A percentile compares a stretch with the other conserved stretches of the same genome.
These are phyloP conservation scores for Domatiomyces globalis DNA, from an alignment of 2,329 filamentous ascomycete species.

Conservation along the genomic window DNA sequence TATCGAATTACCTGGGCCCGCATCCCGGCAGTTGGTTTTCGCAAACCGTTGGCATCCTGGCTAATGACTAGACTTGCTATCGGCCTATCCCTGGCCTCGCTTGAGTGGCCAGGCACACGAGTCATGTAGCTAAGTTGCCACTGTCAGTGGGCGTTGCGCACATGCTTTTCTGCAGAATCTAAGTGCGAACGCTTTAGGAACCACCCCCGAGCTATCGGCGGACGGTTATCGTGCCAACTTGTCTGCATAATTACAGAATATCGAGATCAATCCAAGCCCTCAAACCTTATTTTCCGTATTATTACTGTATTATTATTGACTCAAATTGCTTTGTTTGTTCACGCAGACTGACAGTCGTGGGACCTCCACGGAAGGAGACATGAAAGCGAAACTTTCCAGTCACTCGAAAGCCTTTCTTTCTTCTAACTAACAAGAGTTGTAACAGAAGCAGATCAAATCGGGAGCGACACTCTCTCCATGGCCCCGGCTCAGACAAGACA, in stretches of 20 bases:
- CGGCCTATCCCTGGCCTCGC: neutral
- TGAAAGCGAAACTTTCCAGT: too few species aligned
- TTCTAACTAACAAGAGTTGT: too few species aligned
- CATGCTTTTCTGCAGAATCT: neutral
- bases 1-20: too few species aligned
- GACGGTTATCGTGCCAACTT: neutral
- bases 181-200: neutral
- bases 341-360: neutral
- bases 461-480: too few species aligned
- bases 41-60: neutral
- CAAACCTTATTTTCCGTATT: neutral
- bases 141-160: neutral
- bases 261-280: neutral
- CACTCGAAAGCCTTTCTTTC: too few species aligned
- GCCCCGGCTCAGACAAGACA: too few species aligned
- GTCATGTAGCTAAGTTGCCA: neutral
- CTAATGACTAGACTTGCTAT: neutral
- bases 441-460: too few species aligned
- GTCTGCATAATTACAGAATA: neutral
- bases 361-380: neutral
- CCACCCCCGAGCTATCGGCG: neutral
- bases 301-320: neutral
- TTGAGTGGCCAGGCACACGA: neutral
- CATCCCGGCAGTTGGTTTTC: neutral
- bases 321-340: neutral